Base-by-base conservation (phyloP, 305 asterid species). In the Fraxinus velutina region DNA sequence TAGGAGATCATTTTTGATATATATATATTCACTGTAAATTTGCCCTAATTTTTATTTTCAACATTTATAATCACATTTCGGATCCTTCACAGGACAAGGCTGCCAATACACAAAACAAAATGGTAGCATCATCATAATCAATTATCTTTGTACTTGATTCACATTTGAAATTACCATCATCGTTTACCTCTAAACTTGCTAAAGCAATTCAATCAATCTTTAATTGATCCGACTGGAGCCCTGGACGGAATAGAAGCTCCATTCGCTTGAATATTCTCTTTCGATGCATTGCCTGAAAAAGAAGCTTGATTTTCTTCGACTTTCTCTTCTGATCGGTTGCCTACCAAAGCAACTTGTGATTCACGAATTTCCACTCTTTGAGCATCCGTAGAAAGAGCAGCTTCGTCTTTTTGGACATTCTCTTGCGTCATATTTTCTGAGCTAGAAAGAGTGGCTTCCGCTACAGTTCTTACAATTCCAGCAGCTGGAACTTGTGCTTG, bases 231-330 rank as follows among this genome's bases (percentile, higher is more conserved):
- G 22, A n/a, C 60, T n/a, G 84, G 76, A 60, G 80, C 57, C 17
- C 79, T 55, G 9, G 36, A 27, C 24, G 75, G 5, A 50, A 57
- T 21, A 57, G 87, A 83, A 82, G 83, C 80, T 84, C 87, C 76
- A 62, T 73, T 82, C 57, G 76, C 88, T 79, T n/a, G 81, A 15
- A 55, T 50, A n/a, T 72, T 84, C 27, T 85, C 90, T 81, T 83
- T 83, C 72, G 19, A 50, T 6, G 82, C 60, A 82, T 82, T 82
- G 66, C 88, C 87, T 37, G 85, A 74, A 50, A 81, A 73, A 71
- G 85, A 80, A 80, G 85, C 42, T 85, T 29, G 88, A 78, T 70
- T 73, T 55, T 82, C 88, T 50, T 60, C 90, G n/a, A 68, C 85
- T 73, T 76, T 77, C 80, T 62, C 87, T 29, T 80, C 77, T 42